Conservation (phyloP, 192 early-diverging fungal genomes). For the Linnemannia elongata region DNA sequence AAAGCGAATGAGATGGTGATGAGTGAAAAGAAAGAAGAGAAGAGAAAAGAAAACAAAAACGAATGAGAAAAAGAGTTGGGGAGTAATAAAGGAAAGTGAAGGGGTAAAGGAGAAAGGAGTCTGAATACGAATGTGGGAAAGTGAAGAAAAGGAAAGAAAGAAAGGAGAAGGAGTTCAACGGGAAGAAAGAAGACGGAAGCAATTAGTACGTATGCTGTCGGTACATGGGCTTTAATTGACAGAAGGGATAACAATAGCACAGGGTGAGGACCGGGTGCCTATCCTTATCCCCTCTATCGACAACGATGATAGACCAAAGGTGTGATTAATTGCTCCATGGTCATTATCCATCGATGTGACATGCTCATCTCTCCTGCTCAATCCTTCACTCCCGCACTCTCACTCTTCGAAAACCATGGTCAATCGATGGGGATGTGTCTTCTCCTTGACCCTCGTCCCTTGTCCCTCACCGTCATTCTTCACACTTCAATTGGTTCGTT, state of each 20-base stretch:
- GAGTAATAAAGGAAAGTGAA: neutral
- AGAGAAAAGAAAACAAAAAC: neutral
- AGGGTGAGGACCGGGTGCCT: neutral
- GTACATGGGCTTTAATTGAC: neutral
- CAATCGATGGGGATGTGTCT: no score
- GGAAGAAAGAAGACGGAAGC: neutral
- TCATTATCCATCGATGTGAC: neutral
- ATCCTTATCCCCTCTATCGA: neutral
- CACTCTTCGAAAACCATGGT: neutral
- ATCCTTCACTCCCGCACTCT: neutral
- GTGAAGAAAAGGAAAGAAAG: neutral
- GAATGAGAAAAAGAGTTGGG: neutral
- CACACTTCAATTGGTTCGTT: neutral
- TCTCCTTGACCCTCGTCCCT: no score
- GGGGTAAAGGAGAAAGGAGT: neutral
- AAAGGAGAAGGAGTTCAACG: neutral
- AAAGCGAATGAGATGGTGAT: conserved; percentile 1
- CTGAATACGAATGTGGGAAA: neutral
- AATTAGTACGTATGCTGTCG: neutral
- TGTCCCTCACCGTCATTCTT: neutral
- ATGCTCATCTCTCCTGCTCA: neutral
- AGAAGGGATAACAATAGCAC: neutral
- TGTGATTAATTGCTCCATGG: conserved; percentile 12
- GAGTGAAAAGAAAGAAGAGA: conserved; percentile 11
- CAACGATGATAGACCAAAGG: neutral